phyloP scores from a whole-genome alignment of 768 basidiomycete species.

The Obba rivulosa region DNA sequence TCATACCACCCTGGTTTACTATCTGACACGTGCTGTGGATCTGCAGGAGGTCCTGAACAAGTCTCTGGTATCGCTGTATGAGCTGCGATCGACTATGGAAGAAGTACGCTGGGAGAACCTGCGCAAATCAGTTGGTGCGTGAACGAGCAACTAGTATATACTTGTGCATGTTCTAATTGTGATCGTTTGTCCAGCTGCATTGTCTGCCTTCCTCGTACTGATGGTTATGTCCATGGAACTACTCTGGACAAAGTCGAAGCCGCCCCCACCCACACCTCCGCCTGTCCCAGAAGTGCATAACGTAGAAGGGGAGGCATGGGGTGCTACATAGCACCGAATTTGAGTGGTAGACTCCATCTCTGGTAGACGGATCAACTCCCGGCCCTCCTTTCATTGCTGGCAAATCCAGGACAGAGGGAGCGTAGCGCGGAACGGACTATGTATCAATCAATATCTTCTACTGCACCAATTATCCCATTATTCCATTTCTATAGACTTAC shows the following conservation, averaged over 20 bases:
- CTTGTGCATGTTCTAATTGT: background rate
- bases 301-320: background rate
- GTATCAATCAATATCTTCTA: background rate
- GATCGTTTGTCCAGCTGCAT: conserved; percentile 38
- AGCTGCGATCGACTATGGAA: conserved; percentile 75
- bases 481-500: background rate
- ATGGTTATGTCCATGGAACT: conserved; percentile 71
- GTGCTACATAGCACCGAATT: background rate
- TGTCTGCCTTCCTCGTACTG: conserved; percentile 60
- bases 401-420: too few relatives aligned
- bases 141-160: too few relatives aligned
- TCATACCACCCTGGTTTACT: background rate
- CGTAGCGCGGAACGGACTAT: background rate
- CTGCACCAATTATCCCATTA: background rate
- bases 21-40: background rate
- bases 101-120: conserved; percentile 89
- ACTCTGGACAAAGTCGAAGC: conserved; percentile 20
- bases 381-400: too few relatives aligned
- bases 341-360: background rate
- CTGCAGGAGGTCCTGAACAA: conserved; percentile 72
- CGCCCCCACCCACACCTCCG: background rate
- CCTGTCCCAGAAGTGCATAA: too few relatives aligned
- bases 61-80: conserved; percentile 66
- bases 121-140: conserved; percentile 74
- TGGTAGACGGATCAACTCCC: too few relatives aligned